Conservation (phyloP, 1,139 yeast species). For the Protomyces gravidus region DNA sequence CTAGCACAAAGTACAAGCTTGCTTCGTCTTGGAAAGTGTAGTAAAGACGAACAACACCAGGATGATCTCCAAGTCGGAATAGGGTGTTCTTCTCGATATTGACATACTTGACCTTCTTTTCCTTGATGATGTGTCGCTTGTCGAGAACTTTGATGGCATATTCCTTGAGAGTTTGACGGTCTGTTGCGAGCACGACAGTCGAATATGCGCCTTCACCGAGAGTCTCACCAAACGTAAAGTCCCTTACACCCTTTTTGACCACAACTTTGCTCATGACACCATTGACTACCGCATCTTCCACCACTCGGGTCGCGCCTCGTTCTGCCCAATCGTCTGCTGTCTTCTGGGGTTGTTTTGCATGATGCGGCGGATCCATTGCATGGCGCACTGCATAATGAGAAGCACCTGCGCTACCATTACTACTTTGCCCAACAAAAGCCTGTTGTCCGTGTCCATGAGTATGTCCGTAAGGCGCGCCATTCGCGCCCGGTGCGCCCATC, state of each 20-base stretch:
- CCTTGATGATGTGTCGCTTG: constrained; percentile 89
- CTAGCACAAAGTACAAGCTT: constrained; percentile 84
- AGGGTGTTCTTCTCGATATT: constrained; percentile 92
- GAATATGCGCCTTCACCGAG: constrained; percentile 97
- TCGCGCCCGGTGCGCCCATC: neutral
- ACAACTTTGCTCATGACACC: constrained; percentile 40
- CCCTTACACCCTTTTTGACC: constrained; percentile 59
- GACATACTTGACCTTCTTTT: constrained; percentile 90
- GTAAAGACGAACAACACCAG: constrained; percentile 81
- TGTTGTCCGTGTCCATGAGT: neutral
- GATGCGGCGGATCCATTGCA: neutral
- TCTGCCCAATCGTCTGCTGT: constrained; percentile 40
- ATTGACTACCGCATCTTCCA: constrained; percentile 47
- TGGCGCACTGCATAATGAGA: neutral
- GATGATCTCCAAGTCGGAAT: constrained; percentile 75
- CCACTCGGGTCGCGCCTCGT: constrained; percentile 53
- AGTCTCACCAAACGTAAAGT: constrained; percentile 78
- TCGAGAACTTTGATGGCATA: constrained; percentile 91
- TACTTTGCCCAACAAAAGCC: neutral
- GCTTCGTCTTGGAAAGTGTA: constrained; percentile 92
- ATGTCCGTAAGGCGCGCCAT: neutral
- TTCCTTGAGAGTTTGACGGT: constrained; percentile 62
- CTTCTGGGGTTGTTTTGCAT: neutral
- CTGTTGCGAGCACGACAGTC: constrained; percentile 77
- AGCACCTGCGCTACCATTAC: neutral